These are phyloP conservation scores for Leccinum aurantiacum DNA, from an alignment of 768 basidiomycete species.

Conservation along the genomic window DNA sequence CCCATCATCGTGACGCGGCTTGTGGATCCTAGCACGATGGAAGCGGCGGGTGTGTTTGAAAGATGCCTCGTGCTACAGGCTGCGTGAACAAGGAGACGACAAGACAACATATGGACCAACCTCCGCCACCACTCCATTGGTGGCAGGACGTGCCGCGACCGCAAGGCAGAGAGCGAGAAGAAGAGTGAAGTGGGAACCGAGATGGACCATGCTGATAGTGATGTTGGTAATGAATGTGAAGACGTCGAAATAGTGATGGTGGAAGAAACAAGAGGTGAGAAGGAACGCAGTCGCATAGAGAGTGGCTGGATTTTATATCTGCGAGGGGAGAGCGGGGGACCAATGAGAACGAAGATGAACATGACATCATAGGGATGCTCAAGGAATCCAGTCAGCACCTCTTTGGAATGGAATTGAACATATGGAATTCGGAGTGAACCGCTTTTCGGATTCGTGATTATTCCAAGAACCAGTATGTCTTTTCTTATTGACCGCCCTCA, in stretches of 20 bases:
- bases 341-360: constrained; percentile 14
- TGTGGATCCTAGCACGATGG: constrained; percentile 10
- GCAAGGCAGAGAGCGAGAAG: constrained; percentile 31
- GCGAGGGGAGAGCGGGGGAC: constrained; percentile 4
- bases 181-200: constrained; percentile 28
- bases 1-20: constrained; percentile 21
- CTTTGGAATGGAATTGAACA: constrained; percentile 6
- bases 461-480: too few relatives aligned
- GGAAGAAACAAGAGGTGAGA: constrained; percentile 7
- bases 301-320: constrained; percentile 23
- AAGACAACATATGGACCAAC: constrained; percentile 3
- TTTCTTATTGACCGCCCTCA: not conserved
- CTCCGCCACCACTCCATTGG: constrained; percentile 7
- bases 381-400: constrained; percentile 3
- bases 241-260: constrained; percentile 15
- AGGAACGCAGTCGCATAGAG: not conserved
- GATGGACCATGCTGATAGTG: constrained; percentile 31
- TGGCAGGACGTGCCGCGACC: constrained; percentile 16
- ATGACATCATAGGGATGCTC: constrained; percentile 18
- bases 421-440: not conserved
- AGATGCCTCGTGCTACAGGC: constrained; percentile 7
- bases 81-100: constrained; percentile 5
- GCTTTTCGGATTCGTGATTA: too few relatives aligned
- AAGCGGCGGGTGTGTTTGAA: constrained; percentile 16
- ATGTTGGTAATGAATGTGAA: constrained; percentile 31